A percentile compares a stretch with the other conserved stretches of the same genome.
Conservation (phyloP, 176 grass and related monocot genomes). For the Cenchrus americanus region DNA sequence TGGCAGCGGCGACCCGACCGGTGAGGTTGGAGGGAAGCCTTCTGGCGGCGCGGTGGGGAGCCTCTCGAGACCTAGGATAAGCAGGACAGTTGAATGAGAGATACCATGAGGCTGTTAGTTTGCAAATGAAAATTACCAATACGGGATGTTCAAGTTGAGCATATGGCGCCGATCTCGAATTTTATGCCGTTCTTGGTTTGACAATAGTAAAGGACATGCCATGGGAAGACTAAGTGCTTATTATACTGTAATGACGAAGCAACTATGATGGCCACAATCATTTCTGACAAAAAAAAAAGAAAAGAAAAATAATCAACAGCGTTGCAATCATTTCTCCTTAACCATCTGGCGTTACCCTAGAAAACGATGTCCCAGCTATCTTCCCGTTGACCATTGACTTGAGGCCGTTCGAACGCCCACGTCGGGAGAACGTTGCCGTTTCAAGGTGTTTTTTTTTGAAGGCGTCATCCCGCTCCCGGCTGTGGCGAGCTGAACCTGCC, state of each 20-base stretch:
- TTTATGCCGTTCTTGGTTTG: background rate
- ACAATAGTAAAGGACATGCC: background rate
- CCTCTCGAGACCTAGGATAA: too few species aligned
- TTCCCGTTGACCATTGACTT: slow-evolving; percentile 27
- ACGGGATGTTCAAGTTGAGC: background rate
- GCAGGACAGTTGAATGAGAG: too few species aligned
- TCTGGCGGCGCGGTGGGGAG: too few species aligned
- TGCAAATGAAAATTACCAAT: background rate
- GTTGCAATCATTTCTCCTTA: background rate
- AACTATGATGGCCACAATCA: background rate
- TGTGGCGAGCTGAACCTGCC: too few species aligned
- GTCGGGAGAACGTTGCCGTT: background rate
- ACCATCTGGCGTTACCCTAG: background rate
- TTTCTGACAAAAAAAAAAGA: background rate
- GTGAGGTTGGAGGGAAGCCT: too few species aligned
- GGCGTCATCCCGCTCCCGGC: too few species aligned
- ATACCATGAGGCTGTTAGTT: too few species aligned
- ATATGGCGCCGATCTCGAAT: background rate
- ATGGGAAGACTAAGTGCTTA: background rate
- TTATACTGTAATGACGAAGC: background rate
- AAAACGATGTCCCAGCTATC: slow-evolving; percentile 4
- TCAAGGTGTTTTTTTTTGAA: too few species aligned
- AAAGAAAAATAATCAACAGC: background rate
- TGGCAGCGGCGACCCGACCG: too few species aligned
- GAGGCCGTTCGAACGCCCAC: background rate